Base-by-base conservation (phyloP, 1,139 yeast species). In the Hanseniaspora sp. region DNA sequence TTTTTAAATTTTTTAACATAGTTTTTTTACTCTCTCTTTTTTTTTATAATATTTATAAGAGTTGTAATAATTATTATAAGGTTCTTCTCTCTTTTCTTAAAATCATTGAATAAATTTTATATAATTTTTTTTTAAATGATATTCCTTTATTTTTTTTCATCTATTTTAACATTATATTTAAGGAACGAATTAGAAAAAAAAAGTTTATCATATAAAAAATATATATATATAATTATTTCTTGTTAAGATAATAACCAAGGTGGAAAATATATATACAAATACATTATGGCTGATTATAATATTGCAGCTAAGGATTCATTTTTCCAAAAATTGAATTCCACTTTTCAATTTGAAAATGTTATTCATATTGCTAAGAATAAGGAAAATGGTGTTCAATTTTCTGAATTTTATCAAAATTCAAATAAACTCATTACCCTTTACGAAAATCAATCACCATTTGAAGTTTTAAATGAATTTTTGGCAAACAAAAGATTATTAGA, bases 371-470 rank as follows among this genome's bases (percentile, higher is more conserved):
- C 54, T 11, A 51, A 51, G 29, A 51, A 35, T 15, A 51, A 51
- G 33, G 53, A 53, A 31, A 46, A 39, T 31, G 48, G 52, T 31
- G 33, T 41, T 29, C 33, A 29, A 35, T 46, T 38, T 29, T 13
- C 41, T 7, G 15, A 38, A 8, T 23, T 33, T 12, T 43, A 42
- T 15, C 41, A 47, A 40, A 40, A 48, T 5, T 31, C 48, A 1
- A 35, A 39, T 23, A 49, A 49, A 5, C 31, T 43, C 3, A n/a
- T 58, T 3, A 59, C 58, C 39, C 56, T 66, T 37, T 55, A 64
- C 49, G 60, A 58, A 41, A 55, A 59, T 31, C 57, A 62, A 15
- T 69, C 66, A 56, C 69, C 69, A 3, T 63, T 65, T 55, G 58
- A 59, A 48, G 48, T 57, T 11, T 56, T 63, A 23, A 56, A 56